Percentiles rank a stretch among this genome's conserved stretches.
Evolutionary conservation across 176 grass and related monocot genomes (phyloP).

Genomic region (Avena eriantha): DNA sequence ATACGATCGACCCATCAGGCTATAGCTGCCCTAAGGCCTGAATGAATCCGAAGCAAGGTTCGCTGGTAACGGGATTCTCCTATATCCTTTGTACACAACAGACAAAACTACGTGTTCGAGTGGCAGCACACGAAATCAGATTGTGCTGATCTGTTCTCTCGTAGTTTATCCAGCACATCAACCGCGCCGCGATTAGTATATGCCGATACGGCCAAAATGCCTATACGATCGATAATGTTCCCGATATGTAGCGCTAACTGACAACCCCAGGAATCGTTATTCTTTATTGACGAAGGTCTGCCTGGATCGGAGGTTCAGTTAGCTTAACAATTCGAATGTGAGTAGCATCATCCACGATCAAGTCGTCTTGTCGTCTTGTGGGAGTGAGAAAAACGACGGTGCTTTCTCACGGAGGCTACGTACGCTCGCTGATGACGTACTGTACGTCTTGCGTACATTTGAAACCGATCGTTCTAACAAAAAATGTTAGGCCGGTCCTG

Average conservation of each 20-base stretch:
- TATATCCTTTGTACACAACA: background rate
- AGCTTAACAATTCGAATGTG: background rate
- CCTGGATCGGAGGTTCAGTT: slow-evolving; percentile 8
- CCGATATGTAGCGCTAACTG: background rate
- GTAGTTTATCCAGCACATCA: background rate
- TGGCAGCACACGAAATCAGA: slow-evolving; percentile 26
- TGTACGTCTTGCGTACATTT: background rate
- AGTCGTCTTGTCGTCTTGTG: background rate
- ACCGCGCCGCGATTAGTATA: background rate
- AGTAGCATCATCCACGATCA: too few species aligned
- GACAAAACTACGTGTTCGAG: slow-evolving; percentile 20
- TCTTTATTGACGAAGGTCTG: slow-evolving; percentile 7
- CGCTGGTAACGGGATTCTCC: background rate
- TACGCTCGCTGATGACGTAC: background rate
- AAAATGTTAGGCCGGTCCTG: background rate
- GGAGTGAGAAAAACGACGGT: background rate
- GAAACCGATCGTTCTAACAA: background rate
- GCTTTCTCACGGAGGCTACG: background rate
- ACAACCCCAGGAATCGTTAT: background rate
- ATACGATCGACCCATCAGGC: background rate
- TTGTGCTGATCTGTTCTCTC: slow-evolving; percentile 32
- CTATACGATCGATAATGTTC: slow-evolving; percentile 23
- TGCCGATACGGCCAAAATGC: background rate
- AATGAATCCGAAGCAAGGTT: background rate
- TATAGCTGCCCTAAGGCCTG: background rate